phyloP scores from a whole-genome alignment of 306 rosid genomes.

The Acmispon strigosus region DNA sequence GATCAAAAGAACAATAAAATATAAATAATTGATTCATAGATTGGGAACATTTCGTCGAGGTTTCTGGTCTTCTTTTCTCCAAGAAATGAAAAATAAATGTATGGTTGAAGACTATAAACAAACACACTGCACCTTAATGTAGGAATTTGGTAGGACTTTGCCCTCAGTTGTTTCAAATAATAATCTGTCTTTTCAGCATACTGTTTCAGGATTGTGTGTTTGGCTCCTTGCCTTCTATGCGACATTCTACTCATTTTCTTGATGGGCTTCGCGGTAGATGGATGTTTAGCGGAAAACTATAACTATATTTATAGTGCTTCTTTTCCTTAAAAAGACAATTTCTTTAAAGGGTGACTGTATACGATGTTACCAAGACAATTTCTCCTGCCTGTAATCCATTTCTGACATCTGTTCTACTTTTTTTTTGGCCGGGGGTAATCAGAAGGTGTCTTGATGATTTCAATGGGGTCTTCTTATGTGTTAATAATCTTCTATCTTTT shows the following conservation, averaged over 20 bases:
- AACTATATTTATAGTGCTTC: not conserved
- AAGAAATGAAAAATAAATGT: not conserved
- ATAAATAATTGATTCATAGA: not conserved
- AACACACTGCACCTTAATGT: not conserved
- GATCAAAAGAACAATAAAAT: not conserved
- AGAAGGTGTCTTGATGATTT: too few species aligned
- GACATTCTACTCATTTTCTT: not conserved
- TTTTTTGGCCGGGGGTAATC: not conserved
- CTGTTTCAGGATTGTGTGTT: not conserved
- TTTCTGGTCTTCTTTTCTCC: not conserved
- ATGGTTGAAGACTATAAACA: not conserved
- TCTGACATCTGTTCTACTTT: too few species aligned
- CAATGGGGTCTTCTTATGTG: too few species aligned
- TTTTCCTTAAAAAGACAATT: not conserved
- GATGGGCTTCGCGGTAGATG: not conserved
- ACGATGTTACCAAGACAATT: not conserved
- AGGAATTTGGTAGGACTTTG: not conserved
- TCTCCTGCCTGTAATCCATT: not conserved
- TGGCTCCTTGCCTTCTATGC: not conserved
- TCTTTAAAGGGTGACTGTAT: not conserved
- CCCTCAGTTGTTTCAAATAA: not conserved
- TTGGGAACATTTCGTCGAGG: not conserved
- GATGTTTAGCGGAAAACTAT: not conserved
- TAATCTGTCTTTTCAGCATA: not conserved
- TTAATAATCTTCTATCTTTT: too few species aligned